A percentile compares a stretch with the other conserved stretches of the same genome.
These are phyloP conservation scores for Gossypium mustelinum DNA, from an alignment of 345 rosid species.

Conservation along the genomic window DNA sequence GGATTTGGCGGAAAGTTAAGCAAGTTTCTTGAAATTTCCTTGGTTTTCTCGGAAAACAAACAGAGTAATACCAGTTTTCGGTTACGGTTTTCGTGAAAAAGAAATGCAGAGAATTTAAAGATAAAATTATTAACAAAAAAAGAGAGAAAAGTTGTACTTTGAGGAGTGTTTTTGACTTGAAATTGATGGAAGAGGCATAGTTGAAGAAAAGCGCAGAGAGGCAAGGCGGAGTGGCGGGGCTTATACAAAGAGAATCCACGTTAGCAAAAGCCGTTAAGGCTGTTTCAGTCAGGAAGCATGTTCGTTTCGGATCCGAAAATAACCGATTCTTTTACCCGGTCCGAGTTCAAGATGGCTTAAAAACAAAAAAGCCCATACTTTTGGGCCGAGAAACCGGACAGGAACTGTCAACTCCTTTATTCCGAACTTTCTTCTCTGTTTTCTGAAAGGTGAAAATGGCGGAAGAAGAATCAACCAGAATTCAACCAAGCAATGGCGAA, in stretches of 20 bases:
- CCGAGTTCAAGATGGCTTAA: background rate
- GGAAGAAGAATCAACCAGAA: background rate
- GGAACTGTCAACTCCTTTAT: background rate
- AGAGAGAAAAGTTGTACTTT: background rate
- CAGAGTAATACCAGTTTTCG: slow-evolving; percentile 13
- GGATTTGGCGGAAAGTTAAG: background rate
- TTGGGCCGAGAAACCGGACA: background rate
- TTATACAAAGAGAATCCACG: slow-evolving; percentile 24
- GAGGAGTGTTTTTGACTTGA: slow-evolving; percentile 12
- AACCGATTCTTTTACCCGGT: background rate
- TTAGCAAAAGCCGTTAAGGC: slow-evolving; percentile 38
- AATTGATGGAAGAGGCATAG: background rate
- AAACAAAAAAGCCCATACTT: background rate
- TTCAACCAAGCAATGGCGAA: background rate
- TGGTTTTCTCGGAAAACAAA: slow-evolving; percentile 26
- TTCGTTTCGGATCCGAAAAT: background rate
- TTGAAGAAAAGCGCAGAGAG: background rate
- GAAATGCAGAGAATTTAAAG: background rate
- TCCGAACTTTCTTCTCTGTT: background rate
- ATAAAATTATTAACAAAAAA: background rate
- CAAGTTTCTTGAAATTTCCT: slow-evolving; percentile 25
- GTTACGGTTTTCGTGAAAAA: background rate
- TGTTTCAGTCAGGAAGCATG: slow-evolving; percentile 14
- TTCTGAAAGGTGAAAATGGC: background rate
- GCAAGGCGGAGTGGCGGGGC: background rate